phyloP scores from a whole-genome alignment of 768 basidiomycete species.

The Psilocybe tampanensis region DNA sequence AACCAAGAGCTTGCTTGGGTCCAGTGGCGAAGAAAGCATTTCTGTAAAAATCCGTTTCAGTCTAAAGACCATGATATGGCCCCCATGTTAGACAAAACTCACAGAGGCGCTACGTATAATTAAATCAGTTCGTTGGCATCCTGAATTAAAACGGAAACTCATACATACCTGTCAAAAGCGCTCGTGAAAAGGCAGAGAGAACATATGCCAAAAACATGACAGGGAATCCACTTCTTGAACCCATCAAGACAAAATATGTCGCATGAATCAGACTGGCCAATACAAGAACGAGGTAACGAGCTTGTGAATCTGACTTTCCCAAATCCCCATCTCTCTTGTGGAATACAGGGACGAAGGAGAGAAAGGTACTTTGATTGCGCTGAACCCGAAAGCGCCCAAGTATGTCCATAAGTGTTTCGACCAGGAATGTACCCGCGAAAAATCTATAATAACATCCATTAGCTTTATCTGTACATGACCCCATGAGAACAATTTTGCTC shows the following conservation, averaged over 20 bases:
- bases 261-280: slow-evolving; percentile 41
- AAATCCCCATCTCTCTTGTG: not conserved
- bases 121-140: no score
- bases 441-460: slow-evolving; percentile 36
- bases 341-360: slow-evolving; percentile 12
- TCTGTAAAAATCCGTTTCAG: slow-evolving; percentile 25
- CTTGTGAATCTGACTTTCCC: slow-evolving; percentile 41
- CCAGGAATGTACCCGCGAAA: slow-evolving; percentile 45
- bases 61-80: no score
- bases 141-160: no score
- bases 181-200: slow-evolving; percentile 47
- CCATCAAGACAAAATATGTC: slow-evolving; percentile 52
- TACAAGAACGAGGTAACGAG: slow-evolving; percentile 40
- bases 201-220: slow-evolving; percentile 49
- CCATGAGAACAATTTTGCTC: slow-evolving; percentile 18
- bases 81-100: slow-evolving; percentile 14
- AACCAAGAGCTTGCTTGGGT: slow-evolving; percentile 44
- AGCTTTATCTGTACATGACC: not conserved
- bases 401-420: slow-evolving; percentile 43
- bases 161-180: slow-evolving; percentile 49
- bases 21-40: slow-evolving; percentile 49
- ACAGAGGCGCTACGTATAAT: slow-evolving; percentile 45
- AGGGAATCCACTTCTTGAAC: slow-evolving; percentile 40
- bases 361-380: slow-evolving; percentile 17
- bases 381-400: slow-evolving; percentile 40